Evolutionary conservation across 2,329 filamentous ascomycete genomes (phyloP), one percentile per base, ranked within the genome.

Genomic region (Domatiomyces globalis): DNA sequence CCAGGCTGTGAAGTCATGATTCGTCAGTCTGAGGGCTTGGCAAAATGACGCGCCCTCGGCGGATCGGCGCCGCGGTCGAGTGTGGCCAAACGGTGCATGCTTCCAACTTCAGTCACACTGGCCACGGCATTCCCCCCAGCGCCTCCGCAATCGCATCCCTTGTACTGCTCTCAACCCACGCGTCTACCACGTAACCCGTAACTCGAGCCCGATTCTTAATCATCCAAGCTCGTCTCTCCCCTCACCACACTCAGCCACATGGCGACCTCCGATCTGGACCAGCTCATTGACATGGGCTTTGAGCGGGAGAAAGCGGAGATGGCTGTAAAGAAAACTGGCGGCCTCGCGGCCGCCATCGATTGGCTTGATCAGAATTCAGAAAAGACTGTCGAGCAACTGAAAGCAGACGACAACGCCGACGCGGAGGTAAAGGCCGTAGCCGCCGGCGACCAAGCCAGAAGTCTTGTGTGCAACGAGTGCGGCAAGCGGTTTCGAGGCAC

Each of bases 351-450:
- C 59, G 92, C 92, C 49, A 78, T 98, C 52, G 86, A 95, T 71
- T 98, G 92, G 92, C 78, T 98, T 1, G 89, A 94, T 65, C 79
- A 85, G 61, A 94, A 94, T 65, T 83, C 94, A 65, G 87, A 95
- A 67, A 94, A 85, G 61, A 76, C 85, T 1, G 66, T 95, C 43
- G 88, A 95, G 39, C 83, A 94, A 52, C 82, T 96, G 55, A 77
- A 85, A 56, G 71, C 71, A 2, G 66, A 67, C 5, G 75, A 73
- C 25, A 74, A 78, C 7, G 74, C 73, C 2, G 70, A 72, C 46
- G 73, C 76, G 33, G 73, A 84, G 60, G 77, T 79, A 9, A 77
- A 81, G 4, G 76, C 79, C n/a, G 75, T 85, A 61, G 78, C 79
- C 1, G 43, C 36, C 20, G 86, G 84, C 53, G 80, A 83, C 62